Conservation (phyloP, 2,329 filamentous ascomycete species). For the Aspergillus cejpii region DNA sequence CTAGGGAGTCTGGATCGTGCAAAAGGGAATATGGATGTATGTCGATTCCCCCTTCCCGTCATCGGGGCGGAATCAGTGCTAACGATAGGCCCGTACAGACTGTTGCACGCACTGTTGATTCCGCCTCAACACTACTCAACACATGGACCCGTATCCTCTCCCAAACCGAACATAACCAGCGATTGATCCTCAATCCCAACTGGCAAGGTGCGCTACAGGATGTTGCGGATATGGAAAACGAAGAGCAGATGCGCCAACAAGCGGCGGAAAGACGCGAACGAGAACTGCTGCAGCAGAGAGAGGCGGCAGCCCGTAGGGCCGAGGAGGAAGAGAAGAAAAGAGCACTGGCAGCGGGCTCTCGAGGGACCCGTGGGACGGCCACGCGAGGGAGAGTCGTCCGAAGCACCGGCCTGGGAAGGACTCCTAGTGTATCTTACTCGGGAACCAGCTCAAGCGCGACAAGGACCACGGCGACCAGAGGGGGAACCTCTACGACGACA, state of each 20-base stretch:
- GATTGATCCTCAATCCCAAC: conserved; percentile 75
- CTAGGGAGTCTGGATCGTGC: conserved; percentile 42
- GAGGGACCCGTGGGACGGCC: conserved; percentile 28
- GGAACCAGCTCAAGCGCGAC: conserved; percentile 20
- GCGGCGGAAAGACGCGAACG: conserved; percentile 68
- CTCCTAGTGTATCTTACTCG: conserved; percentile 30
- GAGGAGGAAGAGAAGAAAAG: conserved; percentile 45
- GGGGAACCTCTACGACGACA: conserved; percentile 26
- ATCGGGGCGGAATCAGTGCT: conserved; percentile 1
- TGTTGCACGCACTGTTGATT: conserved; percentile 75
- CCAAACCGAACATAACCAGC: conserved; percentile 95
- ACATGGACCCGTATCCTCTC: conserved; percentile 95
- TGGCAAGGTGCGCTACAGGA: conserved; percentile 90
- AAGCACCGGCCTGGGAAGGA: conserved; percentile 31
- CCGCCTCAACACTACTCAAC: conserved; percentile 81
- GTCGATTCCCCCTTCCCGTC: conserved; percentile 6
- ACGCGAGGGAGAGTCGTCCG: conserved; percentile 29
- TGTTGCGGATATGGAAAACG: conserved; percentile 75
- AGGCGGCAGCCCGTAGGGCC: conserved; percentile 54
- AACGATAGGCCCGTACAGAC: conserved; percentile 48
- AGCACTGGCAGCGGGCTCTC: conserved; percentile 28
- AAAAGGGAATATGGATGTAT: conserved; percentile 47
- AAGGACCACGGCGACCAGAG: conserved; percentile 27
- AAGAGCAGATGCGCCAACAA: conserved; percentile 65
- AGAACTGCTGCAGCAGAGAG: conserved; percentile 71